Conservation (phyloP, 441 rosid species). For the Daphne laureola region DNA sequence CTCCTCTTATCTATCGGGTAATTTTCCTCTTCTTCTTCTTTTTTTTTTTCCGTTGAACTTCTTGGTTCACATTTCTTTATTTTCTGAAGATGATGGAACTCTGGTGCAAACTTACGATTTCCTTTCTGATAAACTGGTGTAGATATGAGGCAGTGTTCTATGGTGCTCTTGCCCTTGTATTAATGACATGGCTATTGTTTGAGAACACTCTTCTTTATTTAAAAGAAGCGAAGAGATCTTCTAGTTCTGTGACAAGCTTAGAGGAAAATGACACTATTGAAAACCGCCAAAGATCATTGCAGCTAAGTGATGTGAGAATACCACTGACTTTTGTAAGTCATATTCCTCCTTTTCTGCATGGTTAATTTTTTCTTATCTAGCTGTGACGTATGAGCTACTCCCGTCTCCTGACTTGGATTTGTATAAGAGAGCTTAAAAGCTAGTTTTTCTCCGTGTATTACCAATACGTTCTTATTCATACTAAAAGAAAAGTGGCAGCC, state of each 20-base stretch:
- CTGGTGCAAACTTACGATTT: slow-evolving; percentile 1
- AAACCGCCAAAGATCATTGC: slow-evolving; percentile 61
- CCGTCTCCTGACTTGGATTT: not conserved
- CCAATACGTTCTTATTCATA: no score
- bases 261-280: slow-evolving; percentile 35
- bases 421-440: not conserved
- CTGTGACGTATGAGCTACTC: not conserved
- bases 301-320: slow-evolving; percentile 82
- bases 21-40: slow-evolving; percentile 14
- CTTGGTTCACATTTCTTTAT: slow-evolving; percentile 8
- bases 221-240: slow-evolving; percentile 29
- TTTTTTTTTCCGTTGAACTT: slow-evolving; percentile 11
- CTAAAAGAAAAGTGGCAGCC: no score
- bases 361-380: not conserved
- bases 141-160: slow-evolving; percentile 97
- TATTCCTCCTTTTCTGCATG: not conserved
- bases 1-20: slow-evolving; percentile 95
- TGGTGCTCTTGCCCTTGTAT: slow-evolving; percentile 73
- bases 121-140: slow-evolving; percentile 23
- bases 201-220: slow-evolving; percentile 63
- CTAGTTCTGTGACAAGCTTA: slow-evolving; percentile 27
- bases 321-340: slow-evolving; percentile 79
- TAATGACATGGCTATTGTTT: slow-evolving; percentile 81
- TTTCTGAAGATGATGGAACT: slow-evolving; percentile 5
- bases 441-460: no score